Conservation (phyloP, 371 early-diverging fungal genomes). For the Mucor irregularis region DNA sequence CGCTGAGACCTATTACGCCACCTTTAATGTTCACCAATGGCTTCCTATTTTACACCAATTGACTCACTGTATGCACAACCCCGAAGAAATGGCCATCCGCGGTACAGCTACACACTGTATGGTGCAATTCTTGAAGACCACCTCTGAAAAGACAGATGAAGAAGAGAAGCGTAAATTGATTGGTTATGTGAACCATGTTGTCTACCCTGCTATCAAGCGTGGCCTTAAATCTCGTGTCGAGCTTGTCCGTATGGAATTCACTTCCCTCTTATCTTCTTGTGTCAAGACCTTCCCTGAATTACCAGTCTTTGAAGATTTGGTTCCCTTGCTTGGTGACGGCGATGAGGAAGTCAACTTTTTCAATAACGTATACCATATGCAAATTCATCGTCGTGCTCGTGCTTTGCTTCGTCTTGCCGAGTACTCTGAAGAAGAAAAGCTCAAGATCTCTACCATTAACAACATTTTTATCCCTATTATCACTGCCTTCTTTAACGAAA, state of each 20-base stretch:
- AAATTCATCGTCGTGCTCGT: slow-evolving; percentile 86
- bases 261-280: slow-evolving; percentile 61
- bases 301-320: slow-evolving; percentile 69
- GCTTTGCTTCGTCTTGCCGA: slow-evolving; percentile 80
- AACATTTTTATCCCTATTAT: slow-evolving; percentile 86
- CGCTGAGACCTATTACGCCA: slow-evolving; percentile 62
- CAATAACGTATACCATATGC: slow-evolving; percentile 90
- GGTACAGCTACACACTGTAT: slow-evolving; percentile 79
- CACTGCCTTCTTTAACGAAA: slow-evolving; percentile 81
- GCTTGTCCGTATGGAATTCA: slow-evolving; percentile 73
- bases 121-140: slow-evolving; percentile 59
- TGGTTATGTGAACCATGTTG: slow-evolving; percentile 57
- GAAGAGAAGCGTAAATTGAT: slow-evolving; percentile 48
- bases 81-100: slow-evolving; percentile 87
- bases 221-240: slow-evolving; percentile 64
- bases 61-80: slow-evolving; percentile 75
- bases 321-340: slow-evolving; percentile 59
- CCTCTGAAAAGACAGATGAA: slow-evolving; percentile 32
- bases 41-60: slow-evolving; percentile 89
- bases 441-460: slow-evolving; percentile 61
- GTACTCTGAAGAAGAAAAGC: slow-evolving; percentile 34
- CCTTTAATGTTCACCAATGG: slow-evolving; percentile 78
- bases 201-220: slow-evolving; percentile 77
- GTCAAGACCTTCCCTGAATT: slow-evolving; percentile 63
- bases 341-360: slow-evolving; percentile 88